Evolutionary conservation across 1,139 yeast genomes (phyloP), one percentile per base, ranked within the genome.

Genomic region (Debaryomycetaceae sp.): DNA sequence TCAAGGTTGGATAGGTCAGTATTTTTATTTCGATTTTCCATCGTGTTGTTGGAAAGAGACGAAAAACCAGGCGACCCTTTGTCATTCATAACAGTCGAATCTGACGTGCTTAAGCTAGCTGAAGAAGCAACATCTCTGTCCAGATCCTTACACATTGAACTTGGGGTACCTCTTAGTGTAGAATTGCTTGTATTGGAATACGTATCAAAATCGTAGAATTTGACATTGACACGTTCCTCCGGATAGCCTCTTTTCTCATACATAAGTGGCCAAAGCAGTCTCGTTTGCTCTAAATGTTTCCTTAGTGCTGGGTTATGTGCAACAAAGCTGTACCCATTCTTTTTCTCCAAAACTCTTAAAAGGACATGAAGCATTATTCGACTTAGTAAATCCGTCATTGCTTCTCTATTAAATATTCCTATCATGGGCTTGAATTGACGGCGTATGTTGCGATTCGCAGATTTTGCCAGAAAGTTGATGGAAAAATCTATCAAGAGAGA

Each of bases 401-500:
- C 46, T 30, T 61, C 63, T 38, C 60, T 49, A 41, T 53, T 55
- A 39, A 43, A 58, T 14, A 45, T 22, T 8, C 26, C 26, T 22
- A 8, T 22, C 11, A 22, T 11, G 7, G 8, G 40, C 41, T 40
- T 55, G 55, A 18, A 49, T 42, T 11, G 42, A 38, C 5, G 42
- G 42, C 34, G 50, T 45, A 15, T 35, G 37, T 19, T 36, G 11
- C 11, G 7, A 11, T 40, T 13, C 43, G 36, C 18, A 11, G 17
- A 31, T 13, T n/a, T 31, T n/a, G 41, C 28, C 34, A 61, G 63
- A 32, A 55, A 60, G 28, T 52, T 48, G 43, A 61, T 52, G 1
- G 70, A 56, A 3, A 56, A 45, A 9, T 59, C 60, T 32, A 63
- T 55, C 36, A 70, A 55, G 19, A 70, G 46, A 24, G 57, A 53